Base-by-base conservation (phyloP, 2,329 filamentous ascomycete genomes). In the Pseudopithomyces chartarum region DNA sequence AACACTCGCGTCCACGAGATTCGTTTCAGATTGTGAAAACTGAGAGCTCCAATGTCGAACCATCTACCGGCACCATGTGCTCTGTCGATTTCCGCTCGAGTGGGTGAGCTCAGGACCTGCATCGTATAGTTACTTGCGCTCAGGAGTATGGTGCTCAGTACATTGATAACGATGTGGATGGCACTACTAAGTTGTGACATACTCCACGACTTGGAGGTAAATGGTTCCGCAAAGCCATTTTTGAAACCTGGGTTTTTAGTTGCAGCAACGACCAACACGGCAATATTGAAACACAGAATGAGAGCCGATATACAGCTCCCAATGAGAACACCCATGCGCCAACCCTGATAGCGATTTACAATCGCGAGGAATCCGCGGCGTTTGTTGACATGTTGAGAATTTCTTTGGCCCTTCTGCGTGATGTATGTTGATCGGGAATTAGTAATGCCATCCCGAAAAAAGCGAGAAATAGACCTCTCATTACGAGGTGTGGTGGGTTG, bases 91-190 rank as follows among this genome's bases (percentile, higher is more conserved):
- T 44, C 36, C n/a, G 32, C 26, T 2, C 50, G 42, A 8, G 23
- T 53, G 19, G 62, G 62, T 29, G 63, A 55, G 19, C 52, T 56
- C 11, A 66, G 19, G 3, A 63, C 57, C 45, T 67, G 63, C 59
- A 67, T 66, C 4, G 57, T 57, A 39, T 63, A 66, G 36, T 60
- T 67, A 38, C 54, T 61, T 15, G 63, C 59, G 12, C 32, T 57
- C 11, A 67, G 44, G 6, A 67, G 38, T 11, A 63, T 26, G 5
- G 63, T 67, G 26, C 77, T 77, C 22, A 82, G 66, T 0, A 73
- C 58, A 67, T 84, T 85, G 63, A 85, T 79, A 2, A 76, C 54
- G 23, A 84, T 63, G 65, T 85, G 82, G 1, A 80, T 33, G 11
- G 11, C 26, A n/a, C 19, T 56, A 36, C 52, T 60, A 12, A 54